These are phyloP conservation scores for Penicillium verhagenii DNA, from an alignment of 495 filamentous ascomycete species.

Conservation along the genomic window DNA sequence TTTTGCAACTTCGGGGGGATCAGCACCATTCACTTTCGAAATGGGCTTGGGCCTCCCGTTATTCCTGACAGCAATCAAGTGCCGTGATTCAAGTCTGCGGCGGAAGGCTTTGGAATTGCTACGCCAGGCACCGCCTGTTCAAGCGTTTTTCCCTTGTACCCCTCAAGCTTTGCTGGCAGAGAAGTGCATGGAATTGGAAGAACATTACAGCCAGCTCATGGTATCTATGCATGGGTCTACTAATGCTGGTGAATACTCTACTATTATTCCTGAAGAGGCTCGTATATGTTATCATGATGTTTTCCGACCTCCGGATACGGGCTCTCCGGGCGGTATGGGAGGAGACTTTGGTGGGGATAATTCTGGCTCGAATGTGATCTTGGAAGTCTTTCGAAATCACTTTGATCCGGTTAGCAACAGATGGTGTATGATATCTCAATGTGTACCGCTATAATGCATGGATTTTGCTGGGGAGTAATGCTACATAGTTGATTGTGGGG, in stretches of 20 bases:
- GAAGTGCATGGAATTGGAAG: slow-evolving; percentile 22
- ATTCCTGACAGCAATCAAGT: slow-evolving; percentile 27
- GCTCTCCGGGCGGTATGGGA: background rate
- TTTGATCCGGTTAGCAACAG: background rate
- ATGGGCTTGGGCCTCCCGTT: slow-evolving; percentile 24
- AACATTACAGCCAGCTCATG: background rate
- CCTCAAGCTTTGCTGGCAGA: slow-evolving; percentile 13
- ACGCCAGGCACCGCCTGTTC: slow-evolving; percentile 17
- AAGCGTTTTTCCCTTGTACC: slow-evolving; percentile 23
- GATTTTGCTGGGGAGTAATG: too few relatives aligned
- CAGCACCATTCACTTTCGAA: slow-evolving; percentile 32
- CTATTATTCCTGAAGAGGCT: background rate
- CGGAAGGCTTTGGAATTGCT: slow-evolving; percentile 25
- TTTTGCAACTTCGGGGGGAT: slow-evolving; percentile 9
- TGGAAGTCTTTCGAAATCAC: background rate
- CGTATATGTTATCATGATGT: background rate
- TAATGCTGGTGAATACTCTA: background rate
- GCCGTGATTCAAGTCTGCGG: slow-evolving; percentile 25
- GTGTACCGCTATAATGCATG: background rate
- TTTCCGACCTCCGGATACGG: background rate
- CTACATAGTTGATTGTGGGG: too few relatives aligned
- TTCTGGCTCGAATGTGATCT: background rate
- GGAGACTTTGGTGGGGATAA: background rate
- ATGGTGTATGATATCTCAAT: background rate
- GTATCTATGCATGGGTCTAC: background rate